phyloP scores from a whole-genome alignment of 345 rosid species.

The Eucalyptus tenuipes region DNA sequence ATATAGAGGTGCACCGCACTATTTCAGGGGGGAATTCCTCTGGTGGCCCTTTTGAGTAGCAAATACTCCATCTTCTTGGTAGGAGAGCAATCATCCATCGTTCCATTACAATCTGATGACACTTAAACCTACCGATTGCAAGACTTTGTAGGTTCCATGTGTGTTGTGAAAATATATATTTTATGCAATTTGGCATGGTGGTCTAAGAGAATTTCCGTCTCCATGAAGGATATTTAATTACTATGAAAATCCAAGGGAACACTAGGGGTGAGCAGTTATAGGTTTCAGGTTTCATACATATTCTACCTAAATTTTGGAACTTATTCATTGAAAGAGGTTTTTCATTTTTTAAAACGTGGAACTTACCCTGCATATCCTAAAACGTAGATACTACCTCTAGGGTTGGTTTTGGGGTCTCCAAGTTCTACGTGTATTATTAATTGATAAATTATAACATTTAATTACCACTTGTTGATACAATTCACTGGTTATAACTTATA shows the following conservation, averaged over 20 bases:
- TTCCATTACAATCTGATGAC: background rate
- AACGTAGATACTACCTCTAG: too few species aligned
- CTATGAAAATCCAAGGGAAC: background rate
- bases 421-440: too few species aligned
- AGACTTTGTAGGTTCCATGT: background rate
- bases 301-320: too few species aligned
- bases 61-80: background rate
- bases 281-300: rapidly evolving
- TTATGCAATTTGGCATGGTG: background rate
- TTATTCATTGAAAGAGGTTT: too few species aligned
- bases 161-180: background rate
- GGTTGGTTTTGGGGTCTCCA: too few species aligned
- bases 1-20: background rate
- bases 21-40: background rate
- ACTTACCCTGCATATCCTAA: rapidly evolving
- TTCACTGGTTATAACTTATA: too few species aligned
- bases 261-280: rapidly evolving
- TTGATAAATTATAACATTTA: too few species aligned
- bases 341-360: too few species aligned
- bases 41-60: background rate
- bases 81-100: background rate
- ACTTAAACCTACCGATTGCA: background rate
- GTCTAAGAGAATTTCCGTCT: background rate
- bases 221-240: background rate
- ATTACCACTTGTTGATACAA: rapidly evolving